phyloP scores from a whole-genome alignment of 2,329 filamentous ascomycete species.

The Aphanocladium album region DNA sequence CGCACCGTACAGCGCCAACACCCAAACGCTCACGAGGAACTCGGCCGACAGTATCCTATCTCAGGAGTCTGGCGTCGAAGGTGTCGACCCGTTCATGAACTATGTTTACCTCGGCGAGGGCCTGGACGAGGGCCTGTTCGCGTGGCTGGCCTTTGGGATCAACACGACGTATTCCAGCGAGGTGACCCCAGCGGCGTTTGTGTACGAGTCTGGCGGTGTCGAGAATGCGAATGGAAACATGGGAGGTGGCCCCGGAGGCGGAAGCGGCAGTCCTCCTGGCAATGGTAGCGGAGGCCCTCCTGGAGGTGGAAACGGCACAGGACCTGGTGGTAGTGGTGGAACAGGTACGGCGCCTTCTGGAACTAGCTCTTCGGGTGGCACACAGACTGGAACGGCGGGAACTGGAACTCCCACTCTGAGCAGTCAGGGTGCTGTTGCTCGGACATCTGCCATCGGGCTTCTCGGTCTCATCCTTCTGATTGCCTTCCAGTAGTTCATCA shows the following conservation, averaged over 20 bases:
- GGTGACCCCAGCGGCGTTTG: conserved; percentile 27
- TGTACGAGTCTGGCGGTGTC: conserved; percentile 29
- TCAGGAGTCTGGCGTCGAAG: conserved; percentile 39
- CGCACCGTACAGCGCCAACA: conserved; percentile 44
- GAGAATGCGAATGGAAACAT: conserved; percentile 21
- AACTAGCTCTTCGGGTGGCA: not conserved
- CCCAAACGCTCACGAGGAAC: conserved; percentile 44
- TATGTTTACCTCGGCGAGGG: conserved; percentile 53
- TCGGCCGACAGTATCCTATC: conserved; percentile 44
- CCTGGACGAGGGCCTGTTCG: conserved; percentile 47
- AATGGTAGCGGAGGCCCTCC: not conserved
- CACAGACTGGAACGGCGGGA: not conserved
- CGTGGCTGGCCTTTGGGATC: conserved; percentile 51
- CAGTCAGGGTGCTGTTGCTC: not conserved
- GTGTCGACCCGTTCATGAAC: conserved; percentile 53
- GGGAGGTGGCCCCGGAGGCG: conserved; percentile 14
- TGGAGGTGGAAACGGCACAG: not conserved
- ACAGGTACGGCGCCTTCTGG: not conserved
- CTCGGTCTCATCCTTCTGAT: not conserved
- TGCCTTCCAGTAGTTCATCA: not conserved
- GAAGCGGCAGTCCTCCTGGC: conserved; percentile 10
- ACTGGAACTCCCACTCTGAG: not conserved
- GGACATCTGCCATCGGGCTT: not conserved
- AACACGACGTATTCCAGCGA: conserved; percentile 26
- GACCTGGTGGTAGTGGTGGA: no score